Percentiles rank a stretch among this genome's conserved stretches.
phyloP scores from a whole-genome alignment of 106 monocot genomes.

The Gastrodia elata region DNA sequence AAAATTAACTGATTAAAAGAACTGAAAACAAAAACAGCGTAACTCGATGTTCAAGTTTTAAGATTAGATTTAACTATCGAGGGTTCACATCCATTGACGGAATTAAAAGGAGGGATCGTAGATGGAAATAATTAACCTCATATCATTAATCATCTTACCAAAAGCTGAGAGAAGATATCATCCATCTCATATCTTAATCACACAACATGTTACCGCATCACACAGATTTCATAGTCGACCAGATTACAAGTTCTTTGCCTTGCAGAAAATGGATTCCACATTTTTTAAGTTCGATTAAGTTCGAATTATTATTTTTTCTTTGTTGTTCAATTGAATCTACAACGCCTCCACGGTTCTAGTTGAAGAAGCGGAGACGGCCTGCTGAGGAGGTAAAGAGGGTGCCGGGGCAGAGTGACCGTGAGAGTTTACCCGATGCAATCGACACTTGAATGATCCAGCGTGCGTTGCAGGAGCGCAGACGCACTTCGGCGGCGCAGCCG shows the following conservation, averaged over 20 bases:
- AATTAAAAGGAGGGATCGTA: background rate
- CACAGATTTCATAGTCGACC: background rate
- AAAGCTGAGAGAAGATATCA: background rate
- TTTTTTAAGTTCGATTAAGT: background rate
- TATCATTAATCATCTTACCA: conserved; percentile 5
- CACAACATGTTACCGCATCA: background rate
- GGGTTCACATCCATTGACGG: background rate
- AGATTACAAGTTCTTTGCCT: background rate
- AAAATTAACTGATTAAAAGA: background rate
- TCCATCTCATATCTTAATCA: background rate
- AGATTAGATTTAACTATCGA: background rate
- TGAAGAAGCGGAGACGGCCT: background rate
- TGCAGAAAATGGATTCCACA: background rate
- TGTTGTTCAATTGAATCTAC: background rate
- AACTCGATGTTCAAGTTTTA: background rate
- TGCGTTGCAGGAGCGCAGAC: conserved; percentile 47
- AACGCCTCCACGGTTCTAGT: conserved; percentile 9
- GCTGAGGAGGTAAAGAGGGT: background rate
- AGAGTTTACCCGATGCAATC: conserved; percentile 39
- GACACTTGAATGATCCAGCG: conserved; percentile 48
- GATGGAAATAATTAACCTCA: background rate
- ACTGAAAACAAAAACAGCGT: background rate
- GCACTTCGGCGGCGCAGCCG: conserved; percentile 15
- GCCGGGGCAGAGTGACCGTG: conserved; percentile 19
- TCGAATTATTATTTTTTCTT: background rate